Percentiles rank a stretch among this genome's conserved stretches.
These are phyloP conservation scores for Pseudotsuga menziesii DNA, from an alignment of 75 land plant genomes.

Conservation along the genomic window DNA sequence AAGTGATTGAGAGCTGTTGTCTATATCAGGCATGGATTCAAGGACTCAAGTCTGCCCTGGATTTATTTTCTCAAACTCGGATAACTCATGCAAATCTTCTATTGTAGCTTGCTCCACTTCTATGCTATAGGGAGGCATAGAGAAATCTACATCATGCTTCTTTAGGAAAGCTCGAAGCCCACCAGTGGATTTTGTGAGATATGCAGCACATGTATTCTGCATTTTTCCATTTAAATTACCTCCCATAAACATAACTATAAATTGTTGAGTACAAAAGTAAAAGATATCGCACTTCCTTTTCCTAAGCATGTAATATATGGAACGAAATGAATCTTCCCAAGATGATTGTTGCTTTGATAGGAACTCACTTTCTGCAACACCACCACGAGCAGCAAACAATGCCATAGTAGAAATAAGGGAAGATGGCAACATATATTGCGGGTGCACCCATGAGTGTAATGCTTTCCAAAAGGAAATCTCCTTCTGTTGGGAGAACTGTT, in stretches of 20 bases:
- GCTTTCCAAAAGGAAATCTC: conserved; percentile 24
- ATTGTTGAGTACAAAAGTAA: conserved; percentile 74
- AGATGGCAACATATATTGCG: conserved; percentile 67
- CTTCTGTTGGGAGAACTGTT: neutral
- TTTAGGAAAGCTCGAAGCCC: conserved; percentile 67
- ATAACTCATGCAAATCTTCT: conserved; percentile 73
- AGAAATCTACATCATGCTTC: conserved; percentile 71
- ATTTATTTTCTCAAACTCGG: conserved; percentile 78
- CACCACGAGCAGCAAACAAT: conserved; percentile 49
- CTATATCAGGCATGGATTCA: too few relatives aligned
- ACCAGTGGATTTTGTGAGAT: conserved; percentile 77
- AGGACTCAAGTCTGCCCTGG: conserved; percentile 81
- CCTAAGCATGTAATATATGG: conserved; percentile 78
- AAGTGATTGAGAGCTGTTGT: conserved; percentile 75
- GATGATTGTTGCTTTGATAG: conserved; percentile 47
- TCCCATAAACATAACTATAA: conserved; percentile 73
- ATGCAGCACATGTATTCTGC: conserved; percentile 51
- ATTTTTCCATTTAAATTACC: conserved; percentile 25
- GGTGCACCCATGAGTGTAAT: conserved; percentile 76
- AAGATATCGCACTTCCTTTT: conserved; percentile 62
- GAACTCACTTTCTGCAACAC: conserved; percentile 57
- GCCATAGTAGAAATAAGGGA: conserved; percentile 60
- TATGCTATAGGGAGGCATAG: too few relatives aligned
- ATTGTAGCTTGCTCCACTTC: conserved; percentile 53
- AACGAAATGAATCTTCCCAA: conserved; percentile 92